A percentile compares a stretch with the other conserved stretches of the same genome.
These are phyloP conservation scores for Bolboschoenoplectus hybrid DNA, from an alignment of 202 grass and related monocot genomes.

Conservation along the genomic window DNA sequence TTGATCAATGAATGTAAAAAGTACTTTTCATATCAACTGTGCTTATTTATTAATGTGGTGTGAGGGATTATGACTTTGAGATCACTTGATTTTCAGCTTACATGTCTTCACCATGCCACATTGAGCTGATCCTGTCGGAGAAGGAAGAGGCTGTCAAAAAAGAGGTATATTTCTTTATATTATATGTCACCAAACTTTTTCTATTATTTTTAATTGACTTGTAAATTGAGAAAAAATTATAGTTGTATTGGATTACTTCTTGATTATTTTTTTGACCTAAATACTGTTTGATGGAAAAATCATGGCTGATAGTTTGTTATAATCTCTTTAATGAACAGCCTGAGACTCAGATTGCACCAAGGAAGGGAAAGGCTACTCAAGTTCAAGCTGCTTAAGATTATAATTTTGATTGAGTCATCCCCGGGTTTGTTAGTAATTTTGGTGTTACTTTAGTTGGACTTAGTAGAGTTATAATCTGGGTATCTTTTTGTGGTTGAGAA, in stretches of 20 bases:
- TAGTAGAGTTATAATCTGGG: background rate
- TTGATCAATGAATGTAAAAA: background rate
- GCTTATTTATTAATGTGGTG: background rate
- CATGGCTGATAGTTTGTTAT: background rate
- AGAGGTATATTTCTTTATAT: constrained; percentile 49
- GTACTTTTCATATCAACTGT: background rate
- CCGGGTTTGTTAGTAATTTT: constrained; percentile 3
- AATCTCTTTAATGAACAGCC: constrained; percentile 26
- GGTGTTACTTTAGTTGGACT: constrained; percentile 15
- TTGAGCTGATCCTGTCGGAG: constrained; percentile 83
- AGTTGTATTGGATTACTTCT: background rate
- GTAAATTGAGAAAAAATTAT: background rate
- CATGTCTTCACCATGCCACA: constrained; percentile 90
- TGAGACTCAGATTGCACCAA: constrained; percentile 37
- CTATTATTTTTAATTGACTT: background rate
- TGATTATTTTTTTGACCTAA: background rate
- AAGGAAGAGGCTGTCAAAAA: constrained; percentile 87
- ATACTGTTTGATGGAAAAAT: background rate
- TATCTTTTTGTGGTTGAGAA: background rate
- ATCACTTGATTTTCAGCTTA: constrained; percentile 52
- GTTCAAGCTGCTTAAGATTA: constrained; percentile 16
- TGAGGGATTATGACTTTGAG: constrained; percentile 7
- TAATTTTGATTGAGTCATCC: constrained; percentile 14
- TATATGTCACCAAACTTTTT: background rate
- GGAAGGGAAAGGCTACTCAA: constrained; percentile 29